These are phyloP conservation scores for Pisolithus thermaeus DNA, from an alignment of 1,284 basidiomycete species.

Conservation along the genomic window DNA sequence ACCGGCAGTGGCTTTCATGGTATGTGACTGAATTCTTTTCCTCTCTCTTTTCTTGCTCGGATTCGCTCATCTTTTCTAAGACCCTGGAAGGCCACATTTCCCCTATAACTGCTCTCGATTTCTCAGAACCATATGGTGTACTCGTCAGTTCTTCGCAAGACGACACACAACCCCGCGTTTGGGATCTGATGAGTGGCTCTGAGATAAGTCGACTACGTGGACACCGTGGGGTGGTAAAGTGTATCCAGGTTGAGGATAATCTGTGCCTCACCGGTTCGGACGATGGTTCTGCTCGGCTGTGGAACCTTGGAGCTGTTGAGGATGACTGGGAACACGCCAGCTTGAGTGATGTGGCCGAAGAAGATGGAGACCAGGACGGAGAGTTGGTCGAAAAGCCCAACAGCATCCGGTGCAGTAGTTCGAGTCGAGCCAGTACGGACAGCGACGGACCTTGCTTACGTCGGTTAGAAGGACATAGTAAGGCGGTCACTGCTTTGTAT, in stretches of 20 bases:
- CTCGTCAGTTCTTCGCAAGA: slow-evolving; percentile 85
- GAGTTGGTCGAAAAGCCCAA: slow-evolving; percentile 32
- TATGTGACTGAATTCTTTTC: slow-evolving; percentile 27
- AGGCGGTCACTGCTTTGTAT: slow-evolving; percentile 88
- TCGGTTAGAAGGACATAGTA: slow-evolving; percentile 86
- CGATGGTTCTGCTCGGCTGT: slow-evolving; percentile 80
- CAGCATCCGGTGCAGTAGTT: slow-evolving; percentile 29
- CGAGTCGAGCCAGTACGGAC: slow-evolving; percentile 26
- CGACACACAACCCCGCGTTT: slow-evolving; percentile 74
- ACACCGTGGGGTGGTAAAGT: slow-evolving; percentile 78
- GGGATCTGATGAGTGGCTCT: slow-evolving; percentile 80
- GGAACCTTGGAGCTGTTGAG: slow-evolving; percentile 82
- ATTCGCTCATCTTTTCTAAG: slow-evolving; percentile 33
- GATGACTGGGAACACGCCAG: slow-evolving; percentile 60
- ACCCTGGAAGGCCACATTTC: slow-evolving; percentile 77
- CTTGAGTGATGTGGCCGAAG: slow-evolving; percentile 59
- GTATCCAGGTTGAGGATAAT: slow-evolving; percentile 89
- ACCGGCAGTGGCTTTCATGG: slow-evolving; percentile 95
- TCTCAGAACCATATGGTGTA: slow-evolving; percentile 94
- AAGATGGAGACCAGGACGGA: slow-evolving; percentile 38
- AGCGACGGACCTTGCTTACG: slow-evolving; percentile 60
- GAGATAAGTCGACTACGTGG: slow-evolving; percentile 79
- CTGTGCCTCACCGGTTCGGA: slow-evolving; percentile 88
- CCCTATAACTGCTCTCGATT: slow-evolving; percentile 87
- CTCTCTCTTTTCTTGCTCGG: not conserved